Evolutionary conservation across 202 grass and related monocot genomes (phyloP), one percentile per base, ranked within the genome.

Genomic region (Bolboschoenoplectus hybrid): DNA sequence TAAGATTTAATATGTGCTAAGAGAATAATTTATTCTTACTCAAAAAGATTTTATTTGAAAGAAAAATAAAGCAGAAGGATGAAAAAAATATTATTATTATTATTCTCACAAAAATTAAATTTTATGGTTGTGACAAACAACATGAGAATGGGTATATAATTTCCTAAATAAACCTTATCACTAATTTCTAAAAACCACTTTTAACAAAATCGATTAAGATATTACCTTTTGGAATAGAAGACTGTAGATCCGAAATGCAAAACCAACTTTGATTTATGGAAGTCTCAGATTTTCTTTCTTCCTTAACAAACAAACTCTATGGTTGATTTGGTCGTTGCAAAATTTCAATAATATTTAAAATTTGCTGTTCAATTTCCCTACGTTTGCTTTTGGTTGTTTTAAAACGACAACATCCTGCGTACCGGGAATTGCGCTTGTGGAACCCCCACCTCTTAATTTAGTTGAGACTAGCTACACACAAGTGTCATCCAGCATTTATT

Each of bases 371-470:
- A 81, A 81, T 9, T 26, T 7, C 7, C 57, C 39, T 32, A 81
- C 1, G 57, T 74, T 60, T 35, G 17, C 19, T 3, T 70, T 83
- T 71, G 55, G 63, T 75, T 66, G 39, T 74, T 51, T 56, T 73
- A 74, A 73, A 71, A 71, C 10, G 49, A 82, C 79, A 82, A 87
- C 51, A 72, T 70, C 13, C 41, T 60, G 9, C 35, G 67, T 82
- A 74, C 86, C 79, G 51, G n/a, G 19, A 51, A 70, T 47, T 87
- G 39, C 43, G 85, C 26, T 64, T 61, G 67, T 79, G 50, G 60
- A 55, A n/a, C 67, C 74, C 14, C 74, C 14, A 49, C 41, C 58
- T 50, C 47, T 40, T 40, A 0, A 20, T 11, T 26, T 26, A 12
- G 70, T 39, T 67, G 70, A 32, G 45, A 74, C 44, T 74, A 34